Evolutionary conservation across 2,329 filamentous ascomycete genomes (phyloP).

Genomic region (Malbranchea cinnamomea): DNA sequence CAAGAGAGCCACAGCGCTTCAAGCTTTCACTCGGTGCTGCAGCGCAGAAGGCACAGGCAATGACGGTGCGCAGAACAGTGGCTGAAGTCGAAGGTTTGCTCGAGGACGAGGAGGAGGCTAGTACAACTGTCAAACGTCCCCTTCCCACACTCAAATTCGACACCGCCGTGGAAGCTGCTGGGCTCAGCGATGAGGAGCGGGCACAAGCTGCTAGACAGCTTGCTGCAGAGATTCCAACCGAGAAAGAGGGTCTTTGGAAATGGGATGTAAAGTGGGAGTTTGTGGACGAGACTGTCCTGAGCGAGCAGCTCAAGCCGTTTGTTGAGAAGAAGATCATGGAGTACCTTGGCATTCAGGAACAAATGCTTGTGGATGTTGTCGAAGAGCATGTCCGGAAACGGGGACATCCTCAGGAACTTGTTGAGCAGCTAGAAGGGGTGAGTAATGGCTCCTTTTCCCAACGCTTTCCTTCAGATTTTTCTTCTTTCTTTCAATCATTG

Average conservation of each 20-base stretch:
- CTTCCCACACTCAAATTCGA: slow-evolving; percentile 76
- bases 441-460: slow-evolving; percentile 30
- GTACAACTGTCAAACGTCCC: slow-evolving; percentile 52
- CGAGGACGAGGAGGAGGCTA: slow-evolving; percentile 84
- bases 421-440: slow-evolving; percentile 72
- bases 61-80: slow-evolving; percentile 56
- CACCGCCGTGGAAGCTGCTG: slow-evolving; percentile 46
- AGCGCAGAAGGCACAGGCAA: slow-evolving; percentile 53
- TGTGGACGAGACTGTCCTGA: slow-evolving; percentile 65
- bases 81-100: slow-evolving; percentile 88
- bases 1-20: slow-evolving; percentile 55
- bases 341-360: slow-evolving; percentile 88
- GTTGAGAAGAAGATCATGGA: slow-evolving; percentile 98
- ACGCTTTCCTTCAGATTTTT: slow-evolving; percentile 1
- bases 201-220: slow-evolving; percentile 66
- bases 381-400: slow-evolving; percentile 70
- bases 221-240: slow-evolving; percentile 77
- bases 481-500: slow-evolving; percentile 1
- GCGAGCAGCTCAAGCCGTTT: slow-evolving; percentile 80
- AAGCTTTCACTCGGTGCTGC: slow-evolving; percentile 86
- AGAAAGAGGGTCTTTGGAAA: slow-evolving; percentile 76
- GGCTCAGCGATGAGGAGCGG: slow-evolving; percentile 75
- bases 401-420: slow-evolving; percentile 60
- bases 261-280: slow-evolving; percentile 90
- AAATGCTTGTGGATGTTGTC: slow-evolving; percentile 85